Conservation (phyloP, 2,329 filamentous ascomycete species). For the Hirsutella minnesotensis region DNA sequence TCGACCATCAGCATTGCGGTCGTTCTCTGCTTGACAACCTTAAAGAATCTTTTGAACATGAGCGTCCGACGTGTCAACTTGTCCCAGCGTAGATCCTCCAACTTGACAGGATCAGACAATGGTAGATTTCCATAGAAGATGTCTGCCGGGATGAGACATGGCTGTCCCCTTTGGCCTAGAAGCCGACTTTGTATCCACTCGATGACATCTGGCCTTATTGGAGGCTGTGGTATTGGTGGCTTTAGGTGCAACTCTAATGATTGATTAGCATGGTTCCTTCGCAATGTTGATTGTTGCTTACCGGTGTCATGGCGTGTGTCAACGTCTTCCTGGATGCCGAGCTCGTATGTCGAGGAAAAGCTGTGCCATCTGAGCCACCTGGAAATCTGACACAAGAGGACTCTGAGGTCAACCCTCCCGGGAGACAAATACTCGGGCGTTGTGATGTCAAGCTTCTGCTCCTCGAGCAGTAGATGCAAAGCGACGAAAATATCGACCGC, state of each 20-base stretch:
- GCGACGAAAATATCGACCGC: slow-evolving; percentile 60
- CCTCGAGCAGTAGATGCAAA: slow-evolving; percentile 80
- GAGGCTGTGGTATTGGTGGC: slow-evolving; percentile 21
- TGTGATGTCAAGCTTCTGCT: slow-evolving; percentile 66
- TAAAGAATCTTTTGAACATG: slow-evolving; percentile 58
- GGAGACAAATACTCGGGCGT: slow-evolving; percentile 30
- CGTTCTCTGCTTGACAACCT: slow-evolving; percentile 36
- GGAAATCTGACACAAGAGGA: slow-evolving; percentile 68
- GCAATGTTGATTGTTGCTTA: slow-evolving; percentile 11
- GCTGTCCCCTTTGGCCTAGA: slow-evolving; percentile 20
- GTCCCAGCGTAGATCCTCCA: slow-evolving; percentile 29
- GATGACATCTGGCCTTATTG: slow-evolving; percentile 29
- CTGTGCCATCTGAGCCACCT: slow-evolving; percentile 65
- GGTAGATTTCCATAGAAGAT: slow-evolving; percentile 29
- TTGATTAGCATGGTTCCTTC: background rate
- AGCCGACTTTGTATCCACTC: slow-evolving; percentile 42
- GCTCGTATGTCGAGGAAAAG: slow-evolving; percentile 36
- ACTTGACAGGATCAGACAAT: slow-evolving; percentile 21
- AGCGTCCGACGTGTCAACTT: slow-evolving; percentile 52
- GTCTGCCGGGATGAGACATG: slow-evolving; percentile 31
- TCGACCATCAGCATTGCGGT: slow-evolving; percentile 56
- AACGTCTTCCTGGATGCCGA: slow-evolving; percentile 39
- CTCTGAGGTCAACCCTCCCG: slow-evolving; percentile 44
- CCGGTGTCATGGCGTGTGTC: slow-evolving; percentile 26
- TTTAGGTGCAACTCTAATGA: slow-evolving; percentile 18